Evolutionary conservation across 768 basidiomycete genomes (phyloP).

Genomic region (Leccinum obscurum): DNA sequence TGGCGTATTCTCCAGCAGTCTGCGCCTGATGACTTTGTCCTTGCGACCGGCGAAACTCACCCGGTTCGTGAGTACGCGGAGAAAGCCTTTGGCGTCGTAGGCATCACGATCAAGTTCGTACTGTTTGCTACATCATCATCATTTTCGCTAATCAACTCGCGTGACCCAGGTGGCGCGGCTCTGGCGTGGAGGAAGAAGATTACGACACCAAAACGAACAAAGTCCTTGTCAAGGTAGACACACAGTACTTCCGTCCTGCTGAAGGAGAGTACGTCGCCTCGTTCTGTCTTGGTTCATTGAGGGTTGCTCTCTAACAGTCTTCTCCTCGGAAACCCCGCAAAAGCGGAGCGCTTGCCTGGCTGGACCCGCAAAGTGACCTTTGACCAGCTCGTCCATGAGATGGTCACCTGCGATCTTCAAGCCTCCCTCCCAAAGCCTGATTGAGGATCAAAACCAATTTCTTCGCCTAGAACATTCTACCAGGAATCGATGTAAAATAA

Average conservation of each 20-base stretch:
- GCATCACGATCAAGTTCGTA: slow-evolving; percentile 62
- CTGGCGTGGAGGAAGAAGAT: slow-evolving; percentile 75
- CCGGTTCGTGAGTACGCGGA: slow-evolving; percentile 91
- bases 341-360: slow-evolving; percentile 84
- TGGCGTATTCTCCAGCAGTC: slow-evolving; percentile 95
- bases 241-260: slow-evolving; percentile 90
- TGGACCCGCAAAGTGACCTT: slow-evolving; percentile 91
- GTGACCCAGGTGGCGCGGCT: slow-evolving; percentile 67
- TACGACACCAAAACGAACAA: slow-evolving; percentile 67
- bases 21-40: slow-evolving; percentile 83
- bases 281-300: slow-evolving; percentile 1
- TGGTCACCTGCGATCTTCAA: slow-evolving; percentile 83
- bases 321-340: slow-evolving; percentile 83
- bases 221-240: slow-evolving; percentile 81
- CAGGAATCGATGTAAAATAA: slow-evolving; percentile 1
- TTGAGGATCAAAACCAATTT: slow-evolving; percentile 81
- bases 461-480: neutral
- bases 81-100: slow-evolving; percentile 76
- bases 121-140: neutral
- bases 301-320: slow-evolving; percentile 45
- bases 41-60: slow-evolving; percentile 96
- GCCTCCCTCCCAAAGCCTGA: slow-evolving; percentile 59
- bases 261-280: slow-evolving; percentile 82
- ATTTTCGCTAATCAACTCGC: slow-evolving; percentile 4
- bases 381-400: slow-evolving; percentile 83